Evolutionary conservation across 2,329 filamentous ascomycete species (phyloP), one percentile per base, ranked within the genome.

Genomic region (Chaetothyriales sp.): DNA sequence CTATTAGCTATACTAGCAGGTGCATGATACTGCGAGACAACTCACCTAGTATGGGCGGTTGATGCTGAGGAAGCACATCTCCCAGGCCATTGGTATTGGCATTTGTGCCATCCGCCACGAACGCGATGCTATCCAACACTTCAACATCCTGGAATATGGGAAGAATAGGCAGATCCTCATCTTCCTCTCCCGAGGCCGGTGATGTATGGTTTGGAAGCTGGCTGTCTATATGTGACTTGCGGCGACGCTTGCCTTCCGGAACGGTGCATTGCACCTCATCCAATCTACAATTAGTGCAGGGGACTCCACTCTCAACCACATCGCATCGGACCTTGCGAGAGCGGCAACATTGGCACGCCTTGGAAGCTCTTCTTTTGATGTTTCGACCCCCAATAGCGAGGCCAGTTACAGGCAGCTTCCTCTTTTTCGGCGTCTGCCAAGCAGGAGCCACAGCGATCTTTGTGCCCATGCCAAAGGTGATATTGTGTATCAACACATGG

Each of bases 271-370:
- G 68, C 46, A 75, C 72, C 56, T 73, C 71, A 53, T 75, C 73
- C 59, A 74, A 61, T 19, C 86, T 77, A 70, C 88, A 94, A 68
- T 94, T 94, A 51, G 86, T 89, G 67, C 88, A 94, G 1, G 88
- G 88, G 44, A 83, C 83, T 47, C 85, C 84, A 67, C 81, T 79
- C 67, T 94, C 88, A 54, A 92, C 88, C 52, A 95, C 89, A 71
- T 95, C 89, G 72, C 89, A 95, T 52, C 89, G 81, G 44, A 95
- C 89, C 67, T 95, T 95, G 64, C 89, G 82, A 52, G 85, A 82
- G 62, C 89, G 80, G 69, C 89, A 95, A 61, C 85, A 88, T 56
- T 88, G 86, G 67, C 89, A 95, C 18, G 89, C 89, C 61, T 90
- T 86, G 8, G 89, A 88, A n/a, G 89, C 89, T 64, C 89, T 80